Evolutionary conservation across 2,329 filamentous ascomycete genomes (phyloP), one percentile per base, ranked within the genome.

Genomic region (Venturia carpophila): DNA sequence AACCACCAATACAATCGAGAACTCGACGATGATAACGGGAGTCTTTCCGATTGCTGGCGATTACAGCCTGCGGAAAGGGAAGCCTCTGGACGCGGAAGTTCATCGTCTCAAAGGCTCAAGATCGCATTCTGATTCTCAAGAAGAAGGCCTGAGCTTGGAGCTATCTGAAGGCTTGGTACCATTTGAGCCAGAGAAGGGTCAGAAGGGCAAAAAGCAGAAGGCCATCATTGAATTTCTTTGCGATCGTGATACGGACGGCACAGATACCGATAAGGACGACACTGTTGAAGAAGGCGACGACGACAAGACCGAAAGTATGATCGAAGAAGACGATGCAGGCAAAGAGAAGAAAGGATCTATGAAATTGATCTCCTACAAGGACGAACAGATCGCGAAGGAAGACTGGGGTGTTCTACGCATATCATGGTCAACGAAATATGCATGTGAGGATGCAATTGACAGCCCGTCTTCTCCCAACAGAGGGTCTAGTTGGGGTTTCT

Each of bases 151-250:
- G 13, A 82, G 86, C 19, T 74, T 94, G 0, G 84, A 87, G 67
- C 75, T 96, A 62, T 79, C 84, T 61, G 88, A 86, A 9, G 83
- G 82, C 15, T 75, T 79, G 60, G 81, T 82, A 60, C 77, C 77
- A 0, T 73, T 75, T 62, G 73, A 77, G 1, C 39, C 39, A 9
- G 39, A 41, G 10, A 41, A 41, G 39, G 39, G 39, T 11, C 80
- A 82, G 64, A 79, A 81, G 7, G 78, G 71, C 66, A 73, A 70
- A 37, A 79, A 84, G 67, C 89, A 95, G 75, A 87, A 85, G 71
- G 90, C 92, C 3, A 83, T 96, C 11, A 84, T 97, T 64, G 90
- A 96, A 71, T 92, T 97, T 70, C 74, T 92, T 24, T 99, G 94
- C 77, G 88, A 96, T 72, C 79, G 77, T 39, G 39, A 61, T 30